phyloP scores from a whole-genome alignment of 2,329 filamentous ascomycete genomes.

The Exophiala oligosperma region DNA sequence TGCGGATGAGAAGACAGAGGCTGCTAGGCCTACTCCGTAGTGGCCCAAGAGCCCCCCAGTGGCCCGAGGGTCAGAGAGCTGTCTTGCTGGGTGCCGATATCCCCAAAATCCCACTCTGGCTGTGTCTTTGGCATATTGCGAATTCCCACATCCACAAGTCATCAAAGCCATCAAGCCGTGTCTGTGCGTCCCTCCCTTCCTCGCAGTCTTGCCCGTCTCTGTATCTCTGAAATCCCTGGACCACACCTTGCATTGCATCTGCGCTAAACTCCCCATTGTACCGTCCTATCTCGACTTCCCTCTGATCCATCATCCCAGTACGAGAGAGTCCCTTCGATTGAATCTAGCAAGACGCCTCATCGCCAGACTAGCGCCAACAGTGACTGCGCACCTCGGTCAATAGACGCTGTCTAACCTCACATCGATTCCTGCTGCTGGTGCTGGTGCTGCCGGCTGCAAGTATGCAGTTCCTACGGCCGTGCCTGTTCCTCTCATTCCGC shows the following conservation, averaged over 20 bases:
- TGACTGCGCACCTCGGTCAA: too few species aligned
- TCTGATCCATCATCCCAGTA: not conserved
- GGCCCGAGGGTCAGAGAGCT: not conserved
- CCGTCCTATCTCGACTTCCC: not conserved
- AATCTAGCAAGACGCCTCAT: too few species aligned
- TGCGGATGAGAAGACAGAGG: not conserved
- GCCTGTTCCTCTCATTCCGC: not conserved
- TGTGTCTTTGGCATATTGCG: not conserved
- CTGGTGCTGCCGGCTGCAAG: slow-evolving; percentile 6
- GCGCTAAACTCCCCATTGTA: not conserved
- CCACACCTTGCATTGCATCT: not conserved
- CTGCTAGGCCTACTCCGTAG: not conserved
- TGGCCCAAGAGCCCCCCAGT: not conserved
- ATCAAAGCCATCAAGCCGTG: too few species aligned
- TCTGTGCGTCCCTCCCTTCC: too few species aligned
- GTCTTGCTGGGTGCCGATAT: not conserved
- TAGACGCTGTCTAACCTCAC: too few species aligned
- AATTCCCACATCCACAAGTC: not conserved
- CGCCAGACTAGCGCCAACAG: too few species aligned
- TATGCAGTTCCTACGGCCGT: slow-evolving; percentile 15
- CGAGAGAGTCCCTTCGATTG: not conserved
- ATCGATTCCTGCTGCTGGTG: too few species aligned
- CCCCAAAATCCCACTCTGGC: not conserved
- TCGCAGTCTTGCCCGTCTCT: not conserved
- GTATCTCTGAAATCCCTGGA: too few species aligned